Base-by-base conservation (phyloP, 1,284 basidiomycete species). In the Cutaneotrichosporon dermatis region DNA sequence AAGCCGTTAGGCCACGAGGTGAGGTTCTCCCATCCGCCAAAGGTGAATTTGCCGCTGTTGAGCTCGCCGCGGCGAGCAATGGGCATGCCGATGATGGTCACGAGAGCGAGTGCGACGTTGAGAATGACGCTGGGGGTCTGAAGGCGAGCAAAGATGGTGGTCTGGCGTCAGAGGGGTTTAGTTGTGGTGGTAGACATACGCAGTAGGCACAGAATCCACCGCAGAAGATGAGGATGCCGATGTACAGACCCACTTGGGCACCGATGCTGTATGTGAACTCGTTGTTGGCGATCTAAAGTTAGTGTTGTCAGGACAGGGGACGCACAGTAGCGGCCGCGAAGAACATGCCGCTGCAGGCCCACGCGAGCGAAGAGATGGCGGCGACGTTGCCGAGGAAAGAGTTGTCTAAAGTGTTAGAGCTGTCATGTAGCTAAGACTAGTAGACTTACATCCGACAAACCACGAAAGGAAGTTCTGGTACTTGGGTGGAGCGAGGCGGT, bases 21-120 rank as follows among this genome's bases (percentile, higher is more conserved):
- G 12, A 85, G 67, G 56, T 79, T 79, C 45, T 69, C 69, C 64
- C 69, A 78, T 1, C 73, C 75, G 1, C 65, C 68, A 46, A 76
- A 74, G 9, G 74, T 89, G 40, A 80, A 82, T 0, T 86, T 84
- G 3, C 77, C 82, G 64, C 90, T 89, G 72, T 80, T 86, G 66
- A 86, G 83, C 62, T 86, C 83, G 4, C 77, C 75, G 0, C 88
- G 86, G 2, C 89, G 88, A 1, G 85, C 83, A 7, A 82, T 83
- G 0, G 89, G 89, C 2, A 92, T 80, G 0, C 85, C 88, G 53
- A 92, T 83, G 61, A 92, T 87, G 13, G 91, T 83, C 0, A 83
- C 87, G 8, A 90, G 71, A 64, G 85, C 87, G n/a, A 90, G 78
- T 11, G 83, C 43, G 13, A 89, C 72, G 69, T 90, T 90, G 55